Evolutionary conservation across 306 rosid genomes (phyloP).

Genomic region (Cajanus cajan): DNA sequence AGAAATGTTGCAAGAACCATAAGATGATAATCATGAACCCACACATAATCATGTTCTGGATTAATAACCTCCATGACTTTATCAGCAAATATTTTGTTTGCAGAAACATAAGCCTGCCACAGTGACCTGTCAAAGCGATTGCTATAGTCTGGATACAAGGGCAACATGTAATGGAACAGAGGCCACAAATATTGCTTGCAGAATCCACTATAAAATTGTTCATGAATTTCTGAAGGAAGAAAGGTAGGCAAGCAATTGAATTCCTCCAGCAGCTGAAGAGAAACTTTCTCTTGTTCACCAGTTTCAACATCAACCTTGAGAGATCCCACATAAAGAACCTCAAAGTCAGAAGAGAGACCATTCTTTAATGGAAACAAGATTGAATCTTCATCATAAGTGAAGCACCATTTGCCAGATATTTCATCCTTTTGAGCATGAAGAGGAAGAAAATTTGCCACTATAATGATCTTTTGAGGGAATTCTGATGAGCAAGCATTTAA

Average conservation of each 20-base stretch:
- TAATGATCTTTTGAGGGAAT: slow-evolving; percentile 37
- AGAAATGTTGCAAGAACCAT: slow-evolving; percentile 68
- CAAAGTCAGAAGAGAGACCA: slow-evolving; percentile 45
- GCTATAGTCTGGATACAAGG: slow-evolving; percentile 51
- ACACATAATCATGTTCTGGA: slow-evolving; percentile 57
- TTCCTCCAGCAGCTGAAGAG: slow-evolving; percentile 51
- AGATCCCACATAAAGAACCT: slow-evolving; percentile 58
- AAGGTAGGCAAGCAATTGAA: slow-evolving; percentile 65
- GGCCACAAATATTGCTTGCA: slow-evolving; percentile 81
- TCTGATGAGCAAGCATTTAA: slow-evolving; percentile 33
- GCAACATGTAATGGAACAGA: slow-evolving; percentile 70
- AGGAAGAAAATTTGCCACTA: slow-evolving; percentile 73
- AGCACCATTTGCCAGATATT: slow-evolving; percentile 53
- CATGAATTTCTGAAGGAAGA: slow-evolving; percentile 48
- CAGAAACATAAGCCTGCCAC: slow-evolving; percentile 73
- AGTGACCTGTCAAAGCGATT: slow-evolving; percentile 51
- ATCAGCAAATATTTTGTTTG: slow-evolving; percentile 56
- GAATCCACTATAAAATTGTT: slow-evolving; percentile 66
- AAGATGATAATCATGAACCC: slow-evolving; percentile 85
- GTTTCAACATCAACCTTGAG: slow-evolving; percentile 52
- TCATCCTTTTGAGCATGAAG: slow-evolving; percentile 53
- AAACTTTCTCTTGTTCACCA: slow-evolving; percentile 55
- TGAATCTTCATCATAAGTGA: slow-evolving; percentile 63
- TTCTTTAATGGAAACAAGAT: slow-evolving; percentile 51
- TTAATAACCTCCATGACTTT: slow-evolving; percentile 62